Base-by-base conservation (phyloP, 176 grass and related monocot genomes). In the Lolium rigidum region DNA sequence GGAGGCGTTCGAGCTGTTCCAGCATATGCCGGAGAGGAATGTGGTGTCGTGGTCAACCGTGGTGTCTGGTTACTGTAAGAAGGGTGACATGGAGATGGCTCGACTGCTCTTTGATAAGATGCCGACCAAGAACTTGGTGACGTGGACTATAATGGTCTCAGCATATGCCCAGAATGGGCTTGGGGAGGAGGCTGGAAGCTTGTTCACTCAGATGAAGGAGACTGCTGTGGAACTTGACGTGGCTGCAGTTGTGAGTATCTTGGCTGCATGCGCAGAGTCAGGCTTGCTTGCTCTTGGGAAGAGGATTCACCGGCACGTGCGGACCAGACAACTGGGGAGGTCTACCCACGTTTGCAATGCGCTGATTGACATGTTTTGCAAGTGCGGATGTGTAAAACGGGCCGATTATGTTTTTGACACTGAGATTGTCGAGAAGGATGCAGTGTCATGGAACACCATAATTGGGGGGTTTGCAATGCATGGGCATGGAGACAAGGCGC, bases 391-490 rank as follows among this genome's bases (percentile, higher is more conserved):
- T 15, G n/a, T 94, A 60, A 79, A 90, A 65, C 61, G 67, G 61
- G 91, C 94, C 6, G 90, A 87, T 47, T 84, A 83, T 63, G 57
- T 97, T 9, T 97, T 97, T 69, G 82, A 97, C 61, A 91, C 8
- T 83, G 94, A 81, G 83, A 85, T 83, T 64, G 54, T 67, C 4
- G 79, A 96, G 21, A 89, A 79, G 70, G 94, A 96, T 81, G 75
- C 49, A 4, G 87, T 96, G 54, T 96, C 94, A 10, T 96, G 94
- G 94, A 96, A 96, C 85, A 90, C 78, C 61, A 90, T 96, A 47
- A 89, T 96, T 74, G 89, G 89, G 82, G 91, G 94, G 37, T 89
- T 96, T 88, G 94, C 91, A 17, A 88, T 96, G 89, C 94, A 93
- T 55, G 94, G 94, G 20, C 86, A 93, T 74, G 89, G 89, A 58